phyloP scores from a whole-genome alignment of 1,284 basidiomycete species.

The Serendipita sp. region DNA sequence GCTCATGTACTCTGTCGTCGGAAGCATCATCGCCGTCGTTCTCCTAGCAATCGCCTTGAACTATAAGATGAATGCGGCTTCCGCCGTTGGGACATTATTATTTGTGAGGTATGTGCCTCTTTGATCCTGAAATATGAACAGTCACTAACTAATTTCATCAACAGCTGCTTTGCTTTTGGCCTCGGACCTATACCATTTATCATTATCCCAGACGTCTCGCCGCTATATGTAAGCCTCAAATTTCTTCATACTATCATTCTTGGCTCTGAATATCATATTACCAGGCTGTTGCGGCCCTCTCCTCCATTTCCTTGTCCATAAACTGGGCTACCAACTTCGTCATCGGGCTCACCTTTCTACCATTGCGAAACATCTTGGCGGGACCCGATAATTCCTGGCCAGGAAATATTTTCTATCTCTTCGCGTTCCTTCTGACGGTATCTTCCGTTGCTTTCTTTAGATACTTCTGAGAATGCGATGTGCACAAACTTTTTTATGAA shows the following conservation, averaged over 20 bases:
- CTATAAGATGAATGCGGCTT: slow-evolving; percentile 27
- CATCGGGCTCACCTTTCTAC: slow-evolving; percentile 71
- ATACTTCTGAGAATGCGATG: neutral
- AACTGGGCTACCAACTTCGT: slow-evolving; percentile 79
- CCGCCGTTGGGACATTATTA: slow-evolving; percentile 45
- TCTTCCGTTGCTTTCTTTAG: neutral
- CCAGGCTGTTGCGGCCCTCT: slow-evolving; percentile 72
- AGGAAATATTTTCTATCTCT: neutral
- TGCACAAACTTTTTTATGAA: neutral
- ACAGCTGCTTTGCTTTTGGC: slow-evolving; percentile 73
- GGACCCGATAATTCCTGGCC: slow-evolving; percentile 16
- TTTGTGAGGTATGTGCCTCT: slow-evolving; percentile 64
- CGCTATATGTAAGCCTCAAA: slow-evolving; percentile 42
- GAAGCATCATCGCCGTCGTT: neutral
- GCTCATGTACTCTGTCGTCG: slow-evolving; percentile 21
- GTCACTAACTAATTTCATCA: neutral
- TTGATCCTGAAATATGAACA: neutral
- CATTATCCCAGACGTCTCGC: slow-evolving; percentile 84
- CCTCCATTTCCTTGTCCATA: slow-evolving; percentile 68
- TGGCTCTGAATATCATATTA: slow-evolving; percentile 1
- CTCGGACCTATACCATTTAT: slow-evolving; percentile 89
- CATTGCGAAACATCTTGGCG: slow-evolving; percentile 60
- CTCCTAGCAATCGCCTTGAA: slow-evolving; percentile 16
- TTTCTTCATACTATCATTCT: slow-evolving; percentile 7
- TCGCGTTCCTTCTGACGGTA: neutral